Evolutionary conservation across 202 grass and related monocot species (phyloP), one percentile per base, ranked within the genome.

Genomic region (Zoysia matrella): DNA sequence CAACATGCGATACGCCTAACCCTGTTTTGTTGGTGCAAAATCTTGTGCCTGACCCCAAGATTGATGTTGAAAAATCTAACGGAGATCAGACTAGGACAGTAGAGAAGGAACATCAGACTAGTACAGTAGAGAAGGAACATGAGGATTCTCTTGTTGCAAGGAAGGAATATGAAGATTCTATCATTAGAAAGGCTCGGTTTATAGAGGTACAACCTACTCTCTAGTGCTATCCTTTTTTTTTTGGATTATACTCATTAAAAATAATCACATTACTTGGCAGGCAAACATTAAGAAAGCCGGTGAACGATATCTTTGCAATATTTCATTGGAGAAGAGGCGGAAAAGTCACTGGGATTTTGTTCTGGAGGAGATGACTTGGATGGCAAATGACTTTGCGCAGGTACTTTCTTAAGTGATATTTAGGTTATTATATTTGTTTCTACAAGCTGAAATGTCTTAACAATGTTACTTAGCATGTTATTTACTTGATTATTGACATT

Each of bases 371-470:
- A 96, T 99, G 96, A 72, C 86, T 86, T 99, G 96, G 96, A 83
- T 96, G 91, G 87, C 96, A 80, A 99, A 95, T 89, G 96, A 99
- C 71, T 96, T 99, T 68, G 96, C 90, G 87, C 96, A 99, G 96
- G 96, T 99, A 82, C 41, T 82, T 82, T 82, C 57, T 89, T 43
- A 81, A 82, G 36, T 78, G 47, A 47, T 83, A 75, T 83, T 68
- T 81, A 75, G 18, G 11, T 36, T 36, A 36, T 36, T 36, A 36
- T 36, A 36, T 36, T 36, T 80, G 54, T 7, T 72, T 6, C 41
- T 72, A 73, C 49, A 55, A 56, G 7, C 18, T 80, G 65, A 41
- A 82, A 47, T 64, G 41, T 69, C 63, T 53, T 88, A 60, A 12
- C 30, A 36, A 36, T 36, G 30, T 36, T 36, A 36, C 30, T 36